Conservation (phyloP, 306 rosid species). For the Amphicarpaea edgeworthii region DNA sequence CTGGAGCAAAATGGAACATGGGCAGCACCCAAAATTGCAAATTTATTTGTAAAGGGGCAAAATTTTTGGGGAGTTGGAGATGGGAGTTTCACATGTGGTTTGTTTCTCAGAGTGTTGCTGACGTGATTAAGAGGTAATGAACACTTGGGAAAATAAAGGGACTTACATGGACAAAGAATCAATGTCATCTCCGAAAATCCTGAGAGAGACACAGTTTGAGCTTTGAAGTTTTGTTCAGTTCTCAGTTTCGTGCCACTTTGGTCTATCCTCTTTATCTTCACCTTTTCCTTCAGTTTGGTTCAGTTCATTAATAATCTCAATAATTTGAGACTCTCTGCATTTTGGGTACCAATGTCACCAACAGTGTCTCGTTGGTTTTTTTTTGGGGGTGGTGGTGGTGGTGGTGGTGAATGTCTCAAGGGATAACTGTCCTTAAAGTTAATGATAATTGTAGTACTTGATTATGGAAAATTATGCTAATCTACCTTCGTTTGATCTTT, state of each 20-base stretch:
- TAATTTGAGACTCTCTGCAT: background rate
- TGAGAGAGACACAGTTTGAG: background rate
- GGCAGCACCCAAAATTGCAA: conserved; percentile 43
- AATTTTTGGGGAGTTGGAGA: conserved; percentile 31
- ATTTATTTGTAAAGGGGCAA: conserved; percentile 44
- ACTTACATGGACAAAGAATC: conserved; percentile 60
- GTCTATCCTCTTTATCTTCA: background rate
- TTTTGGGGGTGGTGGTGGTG: too few species aligned
- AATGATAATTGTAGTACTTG: too few species aligned
- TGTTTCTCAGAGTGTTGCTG: conserved; percentile 34
- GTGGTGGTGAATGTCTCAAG: too few species aligned
- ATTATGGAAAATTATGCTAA: too few species aligned
- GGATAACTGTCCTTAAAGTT: too few species aligned
- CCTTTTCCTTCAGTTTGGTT: background rate
- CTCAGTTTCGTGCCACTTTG: background rate
- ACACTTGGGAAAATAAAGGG: conserved; percentile 40
- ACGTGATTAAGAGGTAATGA: conserved; percentile 19
- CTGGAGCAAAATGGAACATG: conserved; percentile 59
- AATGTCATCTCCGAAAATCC: conserved; percentile 52
- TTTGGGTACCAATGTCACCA: too few species aligned
- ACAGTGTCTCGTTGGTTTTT: too few species aligned
- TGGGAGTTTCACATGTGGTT: conserved; percentile 36
- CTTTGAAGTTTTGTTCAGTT: conserved; percentile 6
- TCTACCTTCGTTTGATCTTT: too few species aligned
- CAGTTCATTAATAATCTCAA: background rate